A percentile compares a stretch with the other conserved stretches of the same genome.
These are phyloP conservation scores for Aspergillus pseudoviridinutans DNA, from an alignment of 2,329 filamentous ascomycete genomes.

Conservation along the genomic window DNA sequence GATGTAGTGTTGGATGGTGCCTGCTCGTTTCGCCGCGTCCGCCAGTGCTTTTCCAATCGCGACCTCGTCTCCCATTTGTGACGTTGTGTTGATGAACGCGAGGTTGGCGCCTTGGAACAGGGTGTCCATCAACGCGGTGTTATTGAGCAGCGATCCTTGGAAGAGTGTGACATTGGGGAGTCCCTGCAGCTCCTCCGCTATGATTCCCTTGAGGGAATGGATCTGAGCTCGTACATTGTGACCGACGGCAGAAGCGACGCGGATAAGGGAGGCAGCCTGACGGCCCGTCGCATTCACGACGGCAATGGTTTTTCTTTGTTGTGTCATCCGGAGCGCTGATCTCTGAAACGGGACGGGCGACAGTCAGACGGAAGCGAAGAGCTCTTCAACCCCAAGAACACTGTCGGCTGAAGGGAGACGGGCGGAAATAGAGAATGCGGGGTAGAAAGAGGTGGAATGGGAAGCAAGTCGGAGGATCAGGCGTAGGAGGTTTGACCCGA, in stretches of 20 bases:
- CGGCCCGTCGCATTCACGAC: conserved; percentile 94
- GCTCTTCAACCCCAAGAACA: background rate
- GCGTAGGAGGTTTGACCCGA: background rate
- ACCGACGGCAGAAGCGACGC: conserved; percentile 87
- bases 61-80: conserved; percentile 84
- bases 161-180: conserved; percentile 77
- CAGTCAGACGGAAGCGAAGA: conserved; percentile 2
- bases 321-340: conserved; percentile 33
- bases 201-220: conserved; percentile 78
- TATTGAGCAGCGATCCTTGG: conserved; percentile 65
- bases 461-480: conserved; percentile 7
- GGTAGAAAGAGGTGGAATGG: conserved; percentile 10
- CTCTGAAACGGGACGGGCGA: conserved; percentile 1
- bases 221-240: conserved; percentile 92
- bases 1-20: conserved; percentile 78
- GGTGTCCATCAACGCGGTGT: conserved; percentile 66
- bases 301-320: conserved; percentile 72
- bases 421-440: conserved; percentile 9
- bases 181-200: conserved; percentile 77
- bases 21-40: conserved; percentile 78
- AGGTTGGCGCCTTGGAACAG: conserved; percentile 81
- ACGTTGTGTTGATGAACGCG: conserved; percentile 97
- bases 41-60: conserved; percentile 84
- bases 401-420: conserved; percentile 7
- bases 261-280: conserved; percentile 91